Evolutionary conservation across 768 basidiomycete genomes (phyloP).

Genomic region (Leucocoprinus birnbaumii): DNA sequence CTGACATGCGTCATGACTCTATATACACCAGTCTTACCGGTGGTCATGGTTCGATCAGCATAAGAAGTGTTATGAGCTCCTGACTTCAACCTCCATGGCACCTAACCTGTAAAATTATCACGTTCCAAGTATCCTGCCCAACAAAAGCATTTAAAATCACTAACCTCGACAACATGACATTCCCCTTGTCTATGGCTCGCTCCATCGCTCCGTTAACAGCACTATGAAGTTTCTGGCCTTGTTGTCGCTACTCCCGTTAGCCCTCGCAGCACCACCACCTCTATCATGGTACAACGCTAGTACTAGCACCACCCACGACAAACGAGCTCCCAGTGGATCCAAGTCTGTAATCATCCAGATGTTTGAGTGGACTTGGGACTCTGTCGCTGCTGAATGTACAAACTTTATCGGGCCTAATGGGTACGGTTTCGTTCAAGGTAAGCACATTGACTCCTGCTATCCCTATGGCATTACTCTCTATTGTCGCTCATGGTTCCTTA

Average conservation of each 20-base stretch:
- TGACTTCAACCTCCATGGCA: too few species aligned
- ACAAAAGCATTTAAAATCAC: too few species aligned
- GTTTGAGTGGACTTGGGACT: conserved; percentile 67
- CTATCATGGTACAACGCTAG: neutral
- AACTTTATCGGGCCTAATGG: conserved; percentile 68
- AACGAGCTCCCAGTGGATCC: conserved; percentile 10
- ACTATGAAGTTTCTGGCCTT: conserved; percentile 2
- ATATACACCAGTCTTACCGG: too few species aligned
- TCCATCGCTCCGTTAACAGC: too few species aligned
- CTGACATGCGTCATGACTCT: too few species aligned
- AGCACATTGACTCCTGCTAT: too few species aligned
- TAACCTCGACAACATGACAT: too few species aligned
- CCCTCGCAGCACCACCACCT: neutral
- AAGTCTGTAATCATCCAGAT: conserved; percentile 64
- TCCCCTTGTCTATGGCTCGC: too few species aligned
- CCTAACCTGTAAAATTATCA: too few species aligned
- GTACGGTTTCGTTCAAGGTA: conserved; percentile 67
- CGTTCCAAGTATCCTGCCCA: too few species aligned
- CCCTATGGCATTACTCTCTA: neutral
- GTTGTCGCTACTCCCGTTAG: neutral
- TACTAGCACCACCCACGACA: neutral
- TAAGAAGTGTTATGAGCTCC: too few species aligned
- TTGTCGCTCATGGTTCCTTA: neutral
- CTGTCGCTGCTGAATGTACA: conserved; percentile 61
- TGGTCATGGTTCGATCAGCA: too few species aligned